These are phyloP conservation scores for Macaranga tanarius DNA, from an alignment of 441 rosid genomes.

Conservation along the genomic window DNA sequence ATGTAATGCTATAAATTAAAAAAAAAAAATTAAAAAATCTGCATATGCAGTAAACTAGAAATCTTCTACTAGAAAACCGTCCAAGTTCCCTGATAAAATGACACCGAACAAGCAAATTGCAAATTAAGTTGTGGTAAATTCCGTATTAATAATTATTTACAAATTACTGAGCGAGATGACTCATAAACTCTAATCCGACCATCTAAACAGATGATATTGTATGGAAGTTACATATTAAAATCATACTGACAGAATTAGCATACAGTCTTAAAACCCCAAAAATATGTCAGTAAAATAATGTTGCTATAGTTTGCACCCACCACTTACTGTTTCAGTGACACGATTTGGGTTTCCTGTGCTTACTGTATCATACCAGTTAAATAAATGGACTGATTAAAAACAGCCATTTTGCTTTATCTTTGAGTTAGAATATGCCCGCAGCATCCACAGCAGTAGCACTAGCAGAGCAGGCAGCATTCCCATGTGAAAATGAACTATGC, in stretches of 20 bases:
- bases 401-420: slow-evolving; percentile 29
- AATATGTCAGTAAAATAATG: slow-evolving; percentile 19
- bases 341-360: slow-evolving; percentile 17
- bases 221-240: slow-evolving; percentile 20
- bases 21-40: no score
- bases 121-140: not conserved
- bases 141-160: slow-evolving; percentile 18
- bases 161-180: slow-evolving; percentile 21
- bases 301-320: slow-evolving; percentile 26
- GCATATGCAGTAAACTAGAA: no score
- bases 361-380: slow-evolving; percentile 18
- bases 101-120: not conserved
- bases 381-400: slow-evolving; percentile 25
- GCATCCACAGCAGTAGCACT: slow-evolving; percentile 13
- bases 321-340: slow-evolving; percentile 24
- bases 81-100: no score
- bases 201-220: slow-evolving; percentile 7
- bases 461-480: slow-evolving; percentile 20
- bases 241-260: slow-evolving; percentile 24
- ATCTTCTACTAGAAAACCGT: no score
- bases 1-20: no score
- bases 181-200: not conserved
- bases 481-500: slow-evolving; percentile 27
- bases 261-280: slow-evolving; percentile 7
- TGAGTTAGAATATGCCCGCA: slow-evolving; percentile 32